Base-by-base conservation (phyloP, 306 rosid species). In the Prunus mongolica region DNA sequence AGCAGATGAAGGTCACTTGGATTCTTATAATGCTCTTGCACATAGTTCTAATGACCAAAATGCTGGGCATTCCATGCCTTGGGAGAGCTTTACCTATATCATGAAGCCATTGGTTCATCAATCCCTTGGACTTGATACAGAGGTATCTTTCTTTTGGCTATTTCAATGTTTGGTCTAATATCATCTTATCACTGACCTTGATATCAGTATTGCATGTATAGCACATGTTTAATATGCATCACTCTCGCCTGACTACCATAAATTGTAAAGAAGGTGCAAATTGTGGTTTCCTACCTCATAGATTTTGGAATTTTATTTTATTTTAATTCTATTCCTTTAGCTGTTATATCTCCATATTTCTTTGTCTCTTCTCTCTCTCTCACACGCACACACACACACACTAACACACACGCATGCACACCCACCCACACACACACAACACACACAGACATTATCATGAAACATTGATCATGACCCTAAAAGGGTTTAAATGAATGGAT, bases 81-180 rank as follows among this genome's bases (percentile, higher is more conserved):
- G 99, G 99, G 87, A 86, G 87, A 83, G 84, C 83, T 96, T 96
- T 81, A 83, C 87, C 70, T 96, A 96, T 71, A 79, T 87, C 73
- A 80, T 76, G 3, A 90, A 89, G 88, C 91, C 99, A 12, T 52
- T 86, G 76, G 89, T 92, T 79, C 92, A 89, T 80, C 89, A 88
- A 76, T 87, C 93, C 72, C 79, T 77, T 34, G 47, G 77, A 80
- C 89, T 85, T 86, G 89, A 88, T 81, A 81, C 86, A 71, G 90
- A 96, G 99, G 99, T 96, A 88, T 69, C 72, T 83, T 56, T 32
- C 30, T 54, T 45, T 60, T 27, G 70, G 73, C 68, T 25, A 27
- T 62, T 72, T 76, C 66, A 24, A 69, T 80, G 49, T 71, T 79
- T 66, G 38, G 65, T 77, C 55, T 74, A 72, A 71, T 60, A 14